Evolutionary conservation across 345 rosid species (phyloP), one percentile per base, ranked within the genome.

Genomic region (Hibiscus syriacus): DNA sequence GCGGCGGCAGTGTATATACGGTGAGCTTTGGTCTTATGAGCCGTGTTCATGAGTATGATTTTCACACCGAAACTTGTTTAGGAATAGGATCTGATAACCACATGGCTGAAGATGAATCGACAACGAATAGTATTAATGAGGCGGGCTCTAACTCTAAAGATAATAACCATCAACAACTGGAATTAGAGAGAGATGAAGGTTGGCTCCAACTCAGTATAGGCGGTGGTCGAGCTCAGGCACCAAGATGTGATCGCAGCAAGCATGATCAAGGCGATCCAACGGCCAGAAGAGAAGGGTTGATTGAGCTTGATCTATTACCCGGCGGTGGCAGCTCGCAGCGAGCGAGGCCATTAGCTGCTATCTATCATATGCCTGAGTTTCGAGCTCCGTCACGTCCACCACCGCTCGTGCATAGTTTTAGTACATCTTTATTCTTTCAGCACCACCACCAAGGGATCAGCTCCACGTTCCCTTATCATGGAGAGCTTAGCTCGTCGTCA

Each of bases 161-260:
- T 4, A 78, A 78, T 46, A 78, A 75, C 7, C 71, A 78, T 55
- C 77, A 80, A 70, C 80, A 78, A 59, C 78, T 78, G 60, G 81
- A 80, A 20, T 20, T 17, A 34, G 74, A 70, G 57, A 82, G 76
- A 67, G 88, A 85, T 22, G 85, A 83, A 57, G 82, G 79, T 26
- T 95, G 99, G 99, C 90, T 95, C 27, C 92, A 82, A 73, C 78
- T 95, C 78, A 71, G 98, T 74, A 77, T 88, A 70, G 98, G 96
- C 2, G 77, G n/a, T n/a, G n/a, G 77, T n/a, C 75, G 68, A 2
- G 78, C 75, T n/a, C 75, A 68, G 58, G 71, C 76, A 0, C 70
- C 65, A 61, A 73, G 77, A 50, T 75, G 67, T 59, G 80, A 39
- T n/a, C 17, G 41, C 38, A 55, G 43, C 45, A 73, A 74, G 59